A percentile compares a stretch with the other conserved stretches of the same genome.
These are phyloP conservation scores for Tricholoma terreum DNA, from an alignment of 768 basidiomycete genomes.

Conservation along the genomic window DNA sequence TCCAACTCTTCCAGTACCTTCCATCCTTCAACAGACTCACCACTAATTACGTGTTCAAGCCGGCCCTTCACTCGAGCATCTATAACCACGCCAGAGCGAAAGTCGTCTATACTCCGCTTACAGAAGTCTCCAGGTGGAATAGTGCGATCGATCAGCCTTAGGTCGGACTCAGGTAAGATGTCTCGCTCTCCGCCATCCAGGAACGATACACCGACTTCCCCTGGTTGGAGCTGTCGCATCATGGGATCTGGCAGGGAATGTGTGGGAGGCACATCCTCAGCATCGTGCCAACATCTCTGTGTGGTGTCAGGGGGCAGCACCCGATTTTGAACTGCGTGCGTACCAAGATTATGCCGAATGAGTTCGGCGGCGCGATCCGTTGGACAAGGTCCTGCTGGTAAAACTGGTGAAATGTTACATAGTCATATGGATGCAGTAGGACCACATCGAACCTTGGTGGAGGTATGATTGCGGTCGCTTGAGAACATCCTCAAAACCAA, in stretches of 20 bases:
- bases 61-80: constrained; percentile 58
- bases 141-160: constrained; percentile 70
- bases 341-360: constrained; percentile 68
- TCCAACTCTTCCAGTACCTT: constrained; percentile 55
- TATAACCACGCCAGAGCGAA: constrained; percentile 74
- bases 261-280: constrained; percentile 60
- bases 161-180: constrained; percentile 67
- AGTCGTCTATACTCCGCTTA: constrained; percentile 73
- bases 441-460: constrained; percentile 17
- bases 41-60: constrained; percentile 73
- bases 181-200: constrained; percentile 51
- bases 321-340: constrained; percentile 13
- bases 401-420: constrained; percentile 37
- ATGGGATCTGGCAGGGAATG: constrained; percentile 58
- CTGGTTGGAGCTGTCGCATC: constrained; percentile 68
- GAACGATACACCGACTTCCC: constrained; percentile 83
- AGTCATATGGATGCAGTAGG: not conserved
- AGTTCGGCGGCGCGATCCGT: constrained; percentile 35
- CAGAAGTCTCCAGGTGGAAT: constrained; percentile 80
- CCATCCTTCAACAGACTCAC: constrained; percentile 60
- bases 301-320: not conserved
- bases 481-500: constrained; percentile 8
- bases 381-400: constrained; percentile 69
- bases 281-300: constrained; percentile 88
- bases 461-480: constrained; percentile 6